These are phyloP conservation scores for Mediolabrus comicus DNA, from an alignment of 108 stramenopile genomes.

Conservation along the genomic window DNA sequence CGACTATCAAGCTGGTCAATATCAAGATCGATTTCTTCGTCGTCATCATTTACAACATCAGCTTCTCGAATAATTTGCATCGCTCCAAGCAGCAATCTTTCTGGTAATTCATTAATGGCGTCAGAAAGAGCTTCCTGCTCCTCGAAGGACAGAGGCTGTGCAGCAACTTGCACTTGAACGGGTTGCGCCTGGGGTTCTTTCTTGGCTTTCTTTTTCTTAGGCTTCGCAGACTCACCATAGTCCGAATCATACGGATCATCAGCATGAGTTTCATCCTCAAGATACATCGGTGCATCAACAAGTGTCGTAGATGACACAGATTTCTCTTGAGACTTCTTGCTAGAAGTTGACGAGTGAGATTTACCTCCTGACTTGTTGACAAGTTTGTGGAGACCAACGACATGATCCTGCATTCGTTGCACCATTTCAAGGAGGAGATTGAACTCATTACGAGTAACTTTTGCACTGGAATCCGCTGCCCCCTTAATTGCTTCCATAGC, in stretches of 20 bases:
- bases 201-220: slow-evolving; percentile 65
- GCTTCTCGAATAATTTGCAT: slow-evolving; percentile 86
- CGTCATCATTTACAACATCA: slow-evolving; percentile 70
- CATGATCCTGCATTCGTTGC: slow-evolving; percentile 65
- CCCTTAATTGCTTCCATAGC: slow-evolving; percentile 59
- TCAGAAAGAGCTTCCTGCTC: slow-evolving; percentile 85
- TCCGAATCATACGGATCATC: slow-evolving; percentile 9
- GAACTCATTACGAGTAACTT: slow-evolving; percentile 72
- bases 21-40: slow-evolving; percentile 85
- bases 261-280: slow-evolving; percentile 4
- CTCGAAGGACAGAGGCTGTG: slow-evolving; percentile 61
- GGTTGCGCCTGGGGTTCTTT: slow-evolving; percentile 31
- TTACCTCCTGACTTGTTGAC: slow-evolving; percentile 35
- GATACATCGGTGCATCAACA: slow-evolving; percentile 1
- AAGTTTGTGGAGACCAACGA: slow-evolving; percentile 63
- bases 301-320: neutral
- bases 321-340: neutral
- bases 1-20: slow-evolving; percentile 75
- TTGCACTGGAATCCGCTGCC: slow-evolving; percentile 44
- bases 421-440: slow-evolving; percentile 69
- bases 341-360: slow-evolving; percentile 5
- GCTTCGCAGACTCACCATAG: neutral
- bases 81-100: slow-evolving; percentile 59
- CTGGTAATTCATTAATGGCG: slow-evolving; percentile 69
- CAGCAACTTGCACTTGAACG: slow-evolving; percentile 32